Percentiles rank a stretch among this genome's conserved stretches.
phyloP scores from a whole-genome alignment of 2,329 filamentous ascomycete genomes.

The Penicillium carneum region DNA sequence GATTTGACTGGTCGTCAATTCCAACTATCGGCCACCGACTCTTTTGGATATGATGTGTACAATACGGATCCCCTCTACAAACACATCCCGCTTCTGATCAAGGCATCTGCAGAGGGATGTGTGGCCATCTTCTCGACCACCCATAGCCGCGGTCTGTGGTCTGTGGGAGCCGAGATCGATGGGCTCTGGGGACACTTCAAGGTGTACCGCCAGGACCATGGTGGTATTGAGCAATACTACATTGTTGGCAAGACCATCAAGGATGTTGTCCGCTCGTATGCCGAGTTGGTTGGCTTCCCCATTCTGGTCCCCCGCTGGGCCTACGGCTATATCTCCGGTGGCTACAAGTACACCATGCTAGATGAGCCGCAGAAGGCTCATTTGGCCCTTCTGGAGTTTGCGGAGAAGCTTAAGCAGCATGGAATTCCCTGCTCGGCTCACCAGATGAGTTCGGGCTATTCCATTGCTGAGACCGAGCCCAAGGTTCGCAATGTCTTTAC shows the following conservation, averaged over 20 bases:
- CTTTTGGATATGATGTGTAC: conserved; percentile 76
- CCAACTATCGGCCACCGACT: conserved; percentile 72
- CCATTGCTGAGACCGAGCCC: conserved; percentile 69
- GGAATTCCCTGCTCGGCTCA: conserved; percentile 75
- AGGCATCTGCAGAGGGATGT: conserved; percentile 68
- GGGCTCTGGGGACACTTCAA: conserved; percentile 79
- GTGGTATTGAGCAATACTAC: conserved; percentile 74
- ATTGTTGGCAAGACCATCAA: conserved; percentile 71
- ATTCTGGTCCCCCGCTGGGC: conserved; percentile 74
- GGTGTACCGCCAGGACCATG: conserved; percentile 74
- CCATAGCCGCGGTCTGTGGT: conserved; percentile 69
- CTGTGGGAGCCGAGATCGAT: conserved; percentile 75
- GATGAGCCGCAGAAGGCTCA: conserved; percentile 61
- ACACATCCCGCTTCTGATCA: conserved; percentile 75
- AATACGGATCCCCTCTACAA: conserved; percentile 77
- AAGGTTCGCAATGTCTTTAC: conserved; percentile 75
- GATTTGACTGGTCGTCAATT: conserved; percentile 72
- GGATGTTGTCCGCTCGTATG: conserved; percentile 71
- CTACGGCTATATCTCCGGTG: conserved; percentile 75
- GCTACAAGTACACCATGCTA: conserved; percentile 67
- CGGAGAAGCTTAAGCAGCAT: conserved; percentile 66
- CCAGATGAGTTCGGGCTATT: conserved; percentile 77
- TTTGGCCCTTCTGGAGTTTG: conserved; percentile 67
- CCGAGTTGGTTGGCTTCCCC: conserved; percentile 72
- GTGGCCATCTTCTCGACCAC: conserved; percentile 73